These are phyloP conservation scores for Venturia effusa DNA, from an alignment of 2,329 filamentous ascomycete genomes.

Conservation along the genomic window DNA sequence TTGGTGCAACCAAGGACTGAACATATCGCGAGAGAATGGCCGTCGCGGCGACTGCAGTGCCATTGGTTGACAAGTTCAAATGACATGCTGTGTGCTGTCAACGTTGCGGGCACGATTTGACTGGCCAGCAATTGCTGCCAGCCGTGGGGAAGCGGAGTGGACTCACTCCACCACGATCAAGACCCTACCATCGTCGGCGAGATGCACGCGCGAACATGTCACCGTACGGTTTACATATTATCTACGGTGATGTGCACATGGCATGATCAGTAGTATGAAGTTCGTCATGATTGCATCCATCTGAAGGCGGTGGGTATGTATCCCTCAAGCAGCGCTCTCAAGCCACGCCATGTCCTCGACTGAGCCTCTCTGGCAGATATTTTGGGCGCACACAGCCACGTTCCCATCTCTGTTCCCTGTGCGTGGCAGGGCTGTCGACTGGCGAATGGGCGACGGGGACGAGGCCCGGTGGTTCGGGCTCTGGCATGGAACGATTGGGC, in stretches of 20 bases:
- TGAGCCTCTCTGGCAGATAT: neutral
- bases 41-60: neutral
- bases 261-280: too few relatives aligned
- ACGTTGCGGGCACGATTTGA: neutral
- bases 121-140: neutral
- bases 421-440: neutral
- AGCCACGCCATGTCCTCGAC: neutral
- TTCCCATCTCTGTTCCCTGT: neutral
- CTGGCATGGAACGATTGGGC: neutral
- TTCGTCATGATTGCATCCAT: too few relatives aligned
- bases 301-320: neutral
- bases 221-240: too few relatives aligned
- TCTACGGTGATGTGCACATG: too few relatives aligned
- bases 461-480: neutral
- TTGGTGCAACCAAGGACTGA: neutral
- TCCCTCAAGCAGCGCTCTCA: too few relatives aligned
- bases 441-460: neutral
- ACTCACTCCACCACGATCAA: neutral
- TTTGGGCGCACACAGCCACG: conserved; percentile 1
- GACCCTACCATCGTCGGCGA: neutral
- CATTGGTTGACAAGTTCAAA: neutral
- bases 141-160: neutral
- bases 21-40: neutral
- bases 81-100: conserved; percentile 1
- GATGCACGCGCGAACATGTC: neutral